A percentile compares a stretch with the other conserved stretches of the same genome.
These are phyloP conservation scores for Kurtzmaniella quercitrusa DNA, from an alignment of 1,139 yeast genomes.

Conservation along the genomic window DNA sequence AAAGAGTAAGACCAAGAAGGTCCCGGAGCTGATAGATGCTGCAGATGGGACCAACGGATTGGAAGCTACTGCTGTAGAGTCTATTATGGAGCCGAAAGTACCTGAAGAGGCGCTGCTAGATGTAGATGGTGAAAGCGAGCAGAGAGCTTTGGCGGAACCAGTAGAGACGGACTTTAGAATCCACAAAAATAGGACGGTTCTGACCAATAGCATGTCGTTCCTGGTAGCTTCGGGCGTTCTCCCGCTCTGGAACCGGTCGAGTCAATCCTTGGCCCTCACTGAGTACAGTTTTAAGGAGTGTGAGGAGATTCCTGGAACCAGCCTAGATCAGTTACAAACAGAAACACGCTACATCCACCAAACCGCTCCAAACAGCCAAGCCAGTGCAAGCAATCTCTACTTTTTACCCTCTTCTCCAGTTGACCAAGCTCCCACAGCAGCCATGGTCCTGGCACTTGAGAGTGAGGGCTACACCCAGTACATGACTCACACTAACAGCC, in stretches of 20 bases:
- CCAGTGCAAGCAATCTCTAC: background rate
- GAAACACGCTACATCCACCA: background rate
- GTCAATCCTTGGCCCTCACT: background rate
- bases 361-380: background rate
- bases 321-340: background rate
- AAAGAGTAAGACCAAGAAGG: background rate
- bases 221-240: background rate
- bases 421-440: background rate
- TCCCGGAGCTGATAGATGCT: background rate
- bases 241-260: background rate
- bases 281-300: background rate
- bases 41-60: background rate
- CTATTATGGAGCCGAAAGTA: too few relatives aligned
- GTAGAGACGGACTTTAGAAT: too few relatives aligned
- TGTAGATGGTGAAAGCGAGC: too few relatives aligned
- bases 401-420: background rate
- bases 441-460: too few relatives aligned
- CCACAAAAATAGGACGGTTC: background rate
- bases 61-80: background rate
- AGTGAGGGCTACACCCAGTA: background rate
- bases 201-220: background rate
- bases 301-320: background rate
- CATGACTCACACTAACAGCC: background rate
- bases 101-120: too few relatives aligned
- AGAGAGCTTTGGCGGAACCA: too few relatives aligned